Conservation (phyloP, 495 filamentous ascomycete genomes). For the Pyronema domesticum region DNA sequence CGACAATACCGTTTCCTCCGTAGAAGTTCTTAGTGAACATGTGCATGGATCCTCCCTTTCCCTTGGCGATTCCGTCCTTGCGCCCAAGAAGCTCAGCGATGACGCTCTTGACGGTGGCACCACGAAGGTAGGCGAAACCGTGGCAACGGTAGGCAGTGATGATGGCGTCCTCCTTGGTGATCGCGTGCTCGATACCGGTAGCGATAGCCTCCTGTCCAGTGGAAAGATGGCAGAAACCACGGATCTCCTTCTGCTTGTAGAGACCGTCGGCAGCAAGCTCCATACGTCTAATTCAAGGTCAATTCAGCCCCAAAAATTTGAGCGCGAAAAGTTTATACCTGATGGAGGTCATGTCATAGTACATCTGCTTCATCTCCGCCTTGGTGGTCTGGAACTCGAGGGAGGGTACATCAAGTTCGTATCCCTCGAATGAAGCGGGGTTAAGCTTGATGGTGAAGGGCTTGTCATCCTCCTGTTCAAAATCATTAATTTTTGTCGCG, state of each 20-base stretch:
- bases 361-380: conserved; percentile 96
- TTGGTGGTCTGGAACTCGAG: conserved; percentile 88
- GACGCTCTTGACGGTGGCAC: conserved; percentile 75
- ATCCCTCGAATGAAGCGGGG: conserved; percentile 97
- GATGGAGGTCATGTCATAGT: conserved; percentile 87
- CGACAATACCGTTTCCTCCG: conserved; percentile 96
- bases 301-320: conserved; percentile 2
- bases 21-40: conserved; percentile 99
- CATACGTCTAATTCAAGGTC: conserved; percentile 56
- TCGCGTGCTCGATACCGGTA: conserved; percentile 88
- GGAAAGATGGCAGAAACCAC: conserved; percentile 97
- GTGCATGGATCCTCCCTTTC: conserved; percentile 98
- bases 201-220: conserved; percentile 96
- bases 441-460: conserved; percentile 81
- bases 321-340: conserved; percentile 38
- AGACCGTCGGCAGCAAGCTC: conserved; percentile 96
- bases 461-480: conserved; percentile 69
- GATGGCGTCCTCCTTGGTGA: conserved; percentile 74
- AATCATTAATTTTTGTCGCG: neutral
- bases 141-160: conserved; percentile 98
- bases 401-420: conserved; percentile 87
- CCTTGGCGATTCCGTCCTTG: conserved; percentile 89
- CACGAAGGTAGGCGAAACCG: conserved; percentile 94
- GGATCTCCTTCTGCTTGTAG: conserved; percentile 99
- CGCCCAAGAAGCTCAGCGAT: conserved; percentile 93